Base-by-base conservation (phyloP, 192 early-diverging fungal species). In the Umbelopsis isabellina region DNA sequence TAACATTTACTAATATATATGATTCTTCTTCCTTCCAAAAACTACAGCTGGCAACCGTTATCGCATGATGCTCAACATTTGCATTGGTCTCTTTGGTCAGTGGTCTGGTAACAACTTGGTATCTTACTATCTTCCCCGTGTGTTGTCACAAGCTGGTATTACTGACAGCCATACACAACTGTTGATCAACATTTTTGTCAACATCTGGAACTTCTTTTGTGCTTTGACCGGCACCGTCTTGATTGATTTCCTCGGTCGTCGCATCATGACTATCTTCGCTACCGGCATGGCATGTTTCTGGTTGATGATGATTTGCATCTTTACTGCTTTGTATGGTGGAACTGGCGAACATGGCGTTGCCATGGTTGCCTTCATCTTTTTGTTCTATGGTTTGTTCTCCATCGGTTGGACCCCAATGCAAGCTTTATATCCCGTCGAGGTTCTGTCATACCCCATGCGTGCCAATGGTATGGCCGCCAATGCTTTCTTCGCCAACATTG, bases 391-490 rank as follows among this genome's bases (percentile, higher is more conserved):
- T 33, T 69, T 72, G 45, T 83, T 85, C 81, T 72, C 83, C 4
- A 65, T 86, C 65, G 65, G 74, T 15, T 85, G 77, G 79, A 85
- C 83, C 23, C 80, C 83, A 21, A 61, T 83, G 68, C 72, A 85
- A 50, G 78, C 79, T 15, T 58, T 85, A 30, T 86, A 86, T 49
- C 70, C 75, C 35, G 80, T 81, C 70, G 82, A 83, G 74, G 67
- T 78, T 35, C 83, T 83, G 4, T 33, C 61, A 25, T 76, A 82
- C 53, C 44, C 51, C 13, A 65, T 76, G 65, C 73, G 82, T 74
- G 82, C 83, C 30, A 83, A 84, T 33, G 82, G 82, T 33, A 83
- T 85, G 83, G 73, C 77, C 10, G 69, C 81, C 30, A 51, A 65
- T 44, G 68, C 77, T 41, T 69, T 85, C 22, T 44, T 85, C 22